Evolutionary conservation across 2,329 filamentous ascomycete genomes (phyloP).

Genomic region (Xylaria polymorpha): DNA sequence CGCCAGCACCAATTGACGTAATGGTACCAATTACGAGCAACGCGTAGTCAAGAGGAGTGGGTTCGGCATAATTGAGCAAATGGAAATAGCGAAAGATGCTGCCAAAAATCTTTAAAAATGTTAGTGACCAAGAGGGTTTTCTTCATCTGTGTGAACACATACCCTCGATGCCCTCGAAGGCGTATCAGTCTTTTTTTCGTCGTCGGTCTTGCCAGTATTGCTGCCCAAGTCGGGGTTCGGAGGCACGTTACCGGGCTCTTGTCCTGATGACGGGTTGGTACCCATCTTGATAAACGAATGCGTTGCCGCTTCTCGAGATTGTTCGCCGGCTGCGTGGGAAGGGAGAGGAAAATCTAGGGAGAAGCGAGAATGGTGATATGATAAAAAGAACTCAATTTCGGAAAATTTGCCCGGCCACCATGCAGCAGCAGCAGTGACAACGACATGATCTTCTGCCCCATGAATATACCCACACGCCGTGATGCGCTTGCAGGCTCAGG

Average conservation of each 20-base stretch:
- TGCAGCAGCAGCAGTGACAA: slow-evolving; percentile 14
- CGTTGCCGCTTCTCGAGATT: slow-evolving; percentile 11
- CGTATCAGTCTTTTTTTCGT: slow-evolving; percentile 4
- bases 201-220: slow-evolving; percentile 22
- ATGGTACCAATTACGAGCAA: slow-evolving; percentile 56
- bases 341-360: background rate
- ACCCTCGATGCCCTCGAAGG: slow-evolving; percentile 34
- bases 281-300: slow-evolving; percentile 34
- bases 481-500: slow-evolving; percentile 18
- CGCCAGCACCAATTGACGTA: slow-evolving; percentile 66
- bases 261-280: slow-evolving; percentile 33
- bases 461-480: slow-evolving; percentile 27
- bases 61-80: slow-evolving; percentile 59
- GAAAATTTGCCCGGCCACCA: slow-evolving; percentile 27
- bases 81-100: slow-evolving; percentile 56
- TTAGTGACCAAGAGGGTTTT: slow-evolving; percentile 18
- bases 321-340: slow-evolving; percentile 11
- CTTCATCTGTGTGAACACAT: slow-evolving; percentile 9
- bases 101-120: slow-evolving; percentile 22
- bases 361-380: slow-evolving; percentile 1
- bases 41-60: slow-evolving; percentile 56
- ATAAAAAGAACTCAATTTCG: slow-evolving; percentile 12
- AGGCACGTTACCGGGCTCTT: slow-evolving; percentile 28
- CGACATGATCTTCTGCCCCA: slow-evolving; percentile 23
- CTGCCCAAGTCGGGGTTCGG: slow-evolving; percentile 27